Percentiles rank a stretch among this genome's conserved stretches.
These are phyloP conservation scores for Saprolegnia parasitica DNA, from an alignment of 352 stramenopile species.

Conservation along the genomic window DNA sequence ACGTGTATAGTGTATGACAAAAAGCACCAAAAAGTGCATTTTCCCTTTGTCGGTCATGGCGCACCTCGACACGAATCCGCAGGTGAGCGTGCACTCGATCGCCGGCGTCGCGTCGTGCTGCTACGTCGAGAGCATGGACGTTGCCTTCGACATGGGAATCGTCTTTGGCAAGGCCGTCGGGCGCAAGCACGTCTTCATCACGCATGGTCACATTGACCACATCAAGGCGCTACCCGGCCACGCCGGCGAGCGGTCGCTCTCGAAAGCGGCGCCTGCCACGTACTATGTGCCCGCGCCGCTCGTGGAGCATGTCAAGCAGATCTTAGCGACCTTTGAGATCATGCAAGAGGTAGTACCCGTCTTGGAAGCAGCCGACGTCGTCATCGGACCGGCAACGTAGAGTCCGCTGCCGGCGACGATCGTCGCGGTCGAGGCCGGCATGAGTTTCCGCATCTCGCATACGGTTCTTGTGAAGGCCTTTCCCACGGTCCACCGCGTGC, in stretches of 20 bases:
- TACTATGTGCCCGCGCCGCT: slow-evolving; percentile 70
- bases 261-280: slow-evolving; percentile 47
- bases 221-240: slow-evolving; percentile 58
- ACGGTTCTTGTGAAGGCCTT: slow-evolving; percentile 63
- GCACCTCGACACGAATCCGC: slow-evolving; percentile 43
- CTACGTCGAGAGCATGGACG: slow-evolving; percentile 65
- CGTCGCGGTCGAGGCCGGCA: slow-evolving; percentile 43
- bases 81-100: slow-evolving; percentile 54
- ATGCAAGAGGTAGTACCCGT: slow-evolving; percentile 49
- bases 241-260: slow-evolving; percentile 51
- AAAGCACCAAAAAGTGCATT: no score
- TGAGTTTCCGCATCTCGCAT: slow-evolving; percentile 54
- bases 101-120: slow-evolving; percentile 72
- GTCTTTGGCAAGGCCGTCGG: slow-evolving; percentile 40
- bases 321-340: slow-evolving; percentile 45
- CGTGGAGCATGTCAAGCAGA: slow-evolving; percentile 41
- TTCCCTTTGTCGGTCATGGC: slow-evolving; percentile 22
- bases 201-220: slow-evolving; percentile 83
- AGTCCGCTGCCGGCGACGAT: slow-evolving; percentile 45
- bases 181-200: slow-evolving; percentile 83
- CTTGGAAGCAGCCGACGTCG: neutral
- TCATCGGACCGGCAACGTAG: slow-evolving; percentile 25
- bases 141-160: slow-evolving; percentile 74
- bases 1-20: neutral
- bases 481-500: slow-evolving; percentile 62